These are phyloP conservation scores for Blastomyces silverae DNA, from an alignment of 2,329 filamentous ascomycete species.

Conservation along the genomic window DNA sequence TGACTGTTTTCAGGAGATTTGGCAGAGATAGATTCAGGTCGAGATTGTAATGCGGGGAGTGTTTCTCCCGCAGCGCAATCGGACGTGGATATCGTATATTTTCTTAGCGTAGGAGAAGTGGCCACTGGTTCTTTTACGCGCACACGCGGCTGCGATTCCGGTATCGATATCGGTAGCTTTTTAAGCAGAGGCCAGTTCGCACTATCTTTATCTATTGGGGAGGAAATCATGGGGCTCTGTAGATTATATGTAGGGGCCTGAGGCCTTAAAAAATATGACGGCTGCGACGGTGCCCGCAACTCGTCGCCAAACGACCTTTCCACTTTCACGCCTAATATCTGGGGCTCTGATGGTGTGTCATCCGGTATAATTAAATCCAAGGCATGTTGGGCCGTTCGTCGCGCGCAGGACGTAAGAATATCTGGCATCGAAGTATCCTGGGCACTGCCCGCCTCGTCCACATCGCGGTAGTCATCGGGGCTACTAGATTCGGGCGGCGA, in stretches of 20 bases:
- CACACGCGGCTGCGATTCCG: conserved; percentile 9
- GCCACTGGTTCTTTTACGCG: conserved; percentile 24
- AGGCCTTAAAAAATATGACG: conserved; percentile 8
- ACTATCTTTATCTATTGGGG: conserved; percentile 6
- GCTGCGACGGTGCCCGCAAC: not conserved
- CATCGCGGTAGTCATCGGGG: conserved; percentile 1
- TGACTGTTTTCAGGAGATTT: conserved; percentile 29
- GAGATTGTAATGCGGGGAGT: conserved; percentile 37
- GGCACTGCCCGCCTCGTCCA: not conserved
- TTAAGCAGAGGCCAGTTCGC: conserved; percentile 1
- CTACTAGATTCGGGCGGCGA: conserved; percentile 9
- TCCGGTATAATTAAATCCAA: conserved; percentile 7
- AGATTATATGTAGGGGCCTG: not conserved
- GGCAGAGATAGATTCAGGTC: conserved; percentile 30
- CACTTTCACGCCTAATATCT: not conserved
- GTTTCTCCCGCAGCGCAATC: conserved; percentile 29
- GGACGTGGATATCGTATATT: conserved; percentile 31
- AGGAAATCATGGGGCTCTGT: conserved; percentile 3
- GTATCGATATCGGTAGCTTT: conserved; percentile 8
- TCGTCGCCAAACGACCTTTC: conserved; percentile 10
- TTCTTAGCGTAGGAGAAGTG: conserved; percentile 29
- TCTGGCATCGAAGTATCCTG: conserved; percentile 7
- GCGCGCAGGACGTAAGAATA: conserved; percentile 1
- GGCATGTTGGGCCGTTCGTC: conserved; percentile 12
- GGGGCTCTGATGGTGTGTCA: not conserved